Evolutionary conservation across 2,329 filamentous ascomycete genomes (phyloP), one percentile per base, ranked within the genome.

Genomic region (Sclerotinia spermophila): DNA sequence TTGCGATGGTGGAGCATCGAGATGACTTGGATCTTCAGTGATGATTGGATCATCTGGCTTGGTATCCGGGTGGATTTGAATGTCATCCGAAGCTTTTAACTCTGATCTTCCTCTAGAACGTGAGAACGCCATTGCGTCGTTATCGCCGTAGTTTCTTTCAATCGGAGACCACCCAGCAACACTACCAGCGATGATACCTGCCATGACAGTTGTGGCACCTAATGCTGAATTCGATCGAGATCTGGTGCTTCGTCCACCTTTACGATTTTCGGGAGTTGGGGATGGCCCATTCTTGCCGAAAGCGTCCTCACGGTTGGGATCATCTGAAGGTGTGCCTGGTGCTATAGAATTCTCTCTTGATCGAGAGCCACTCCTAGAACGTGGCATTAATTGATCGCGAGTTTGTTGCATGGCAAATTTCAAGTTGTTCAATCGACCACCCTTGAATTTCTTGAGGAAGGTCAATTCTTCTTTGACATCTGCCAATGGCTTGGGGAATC

Each of bases 391-490:
- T 3, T 87, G 87, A 79, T 94, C 90, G 77, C 88, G 89, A 71
- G 92, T 91, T 77, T 95, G 90, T 78, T 89, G 84, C 73, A 95
- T 88, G 71, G 90, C 89, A 79, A 93, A 95, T 81, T 90, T 93
- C 75, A 96, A 84, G 78, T 91, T 90, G 82, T 93, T 94, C 71
- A 96, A 82, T 72, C 92, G 91, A 53, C 92, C 93, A 74, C 93
- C 93, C 82, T 92, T 93, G 81, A 95, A 86, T 75, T 86, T 89
- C 82, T 91, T 92, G 77, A 96, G 85, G 82, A 93, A 96, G 69
- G 89, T 88, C 61, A 96, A 88, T 79, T 96, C 92, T 77, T 95
- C 90, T 55, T 90, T 87, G 75, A 96, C 89, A 74, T 95, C 92
- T 56, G 87, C 86, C 67, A 96, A 83, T 2, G 90, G 88, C 73